phyloP scores from a whole-genome alignment of 2,329 filamentous ascomycete genomes.

The Zarea fungicola region DNA sequence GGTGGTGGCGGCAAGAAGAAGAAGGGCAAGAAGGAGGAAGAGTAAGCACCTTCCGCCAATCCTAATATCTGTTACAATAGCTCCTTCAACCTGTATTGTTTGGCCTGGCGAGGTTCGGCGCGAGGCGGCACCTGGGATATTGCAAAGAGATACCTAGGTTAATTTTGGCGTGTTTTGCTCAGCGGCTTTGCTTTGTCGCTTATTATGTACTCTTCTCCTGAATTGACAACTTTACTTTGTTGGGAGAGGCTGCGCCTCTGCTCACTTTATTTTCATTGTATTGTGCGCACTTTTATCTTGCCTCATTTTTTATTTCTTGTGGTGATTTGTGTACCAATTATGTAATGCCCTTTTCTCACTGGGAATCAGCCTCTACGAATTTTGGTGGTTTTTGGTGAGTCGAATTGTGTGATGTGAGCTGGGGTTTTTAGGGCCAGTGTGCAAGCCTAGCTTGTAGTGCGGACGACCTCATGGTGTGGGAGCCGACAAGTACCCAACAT shows the following conservation, averaged over 20 bases:
- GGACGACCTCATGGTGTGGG: too few species aligned
- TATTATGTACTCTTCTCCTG: constrained; percentile 23
- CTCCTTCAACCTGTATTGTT: constrained; percentile 32
- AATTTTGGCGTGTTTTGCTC: constrained; percentile 27
- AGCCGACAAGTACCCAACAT: too few species aligned
- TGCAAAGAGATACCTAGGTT: constrained; percentile 35
- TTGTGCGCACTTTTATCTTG: neutral
- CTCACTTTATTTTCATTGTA: neutral
- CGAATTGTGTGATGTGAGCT: too few species aligned
- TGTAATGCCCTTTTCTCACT: too few species aligned
- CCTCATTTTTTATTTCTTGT: neutral
- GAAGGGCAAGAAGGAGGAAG: constrained; percentile 60
- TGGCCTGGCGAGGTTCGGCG: constrained; percentile 35
- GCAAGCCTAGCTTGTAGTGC: too few species aligned
- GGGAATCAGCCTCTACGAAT: too few species aligned
- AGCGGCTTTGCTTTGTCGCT: constrained; percentile 24
- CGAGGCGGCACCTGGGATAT: constrained; percentile 38
- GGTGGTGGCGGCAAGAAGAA: constrained; percentile 49
- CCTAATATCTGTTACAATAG: constrained; percentile 36
- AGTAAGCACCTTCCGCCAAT: constrained; percentile 21
- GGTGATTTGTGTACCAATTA: too few species aligned
- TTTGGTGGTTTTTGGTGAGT: too few species aligned
- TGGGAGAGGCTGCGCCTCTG: constrained; percentile 6
- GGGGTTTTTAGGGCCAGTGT: too few species aligned
- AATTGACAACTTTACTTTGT: constrained; percentile 15